Base-by-base conservation (phyloP, 495 filamentous ascomycete species). In the Hypoxylon subgilvum region DNA sequence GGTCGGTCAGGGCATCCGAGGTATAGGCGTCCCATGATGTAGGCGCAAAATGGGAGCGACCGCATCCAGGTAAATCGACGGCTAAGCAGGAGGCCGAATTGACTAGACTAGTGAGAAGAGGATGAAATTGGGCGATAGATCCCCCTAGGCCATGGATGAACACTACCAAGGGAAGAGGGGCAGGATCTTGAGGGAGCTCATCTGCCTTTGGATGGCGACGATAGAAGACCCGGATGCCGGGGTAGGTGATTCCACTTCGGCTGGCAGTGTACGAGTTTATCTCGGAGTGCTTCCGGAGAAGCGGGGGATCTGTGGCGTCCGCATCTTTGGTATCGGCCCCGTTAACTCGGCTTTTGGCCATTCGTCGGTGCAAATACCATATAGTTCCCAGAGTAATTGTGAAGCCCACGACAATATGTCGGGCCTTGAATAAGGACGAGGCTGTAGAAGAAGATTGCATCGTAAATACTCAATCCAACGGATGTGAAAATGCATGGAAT, bases 141-240 rank as follows among this genome's bases (percentile, higher is more conserved):
- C 93, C 93, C 16, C 93, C 93, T 27, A 97, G 81, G 10, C 93
- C 93, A 67, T 97, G 93, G 46, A 96, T 79, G 69, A 96, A 96
- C 19, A 96, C 93, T 4, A 97, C 72, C 6, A 96, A 74, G 7
- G 93, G 91, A n/a, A 96, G 72, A 1, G 90, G 85, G 4, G 80
- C 77, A 0, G 90, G 88, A 38, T 83, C 80, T 40, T 74, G 80
- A 0, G 90, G 91, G 2, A 97, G 82, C 65, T 90, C 87, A 54
- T 86, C 82, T 25, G 85, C 83, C 66, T 96, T 88, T 6, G 87
- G 85, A 72, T 96, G 93, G 18, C 83, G 84, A 34, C 86, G 79
- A 72, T 87, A 90, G 69, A 97, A 96, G 27, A 92, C 86, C 40
- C 93, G 86, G 57, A 97, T 82, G 30, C 79, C 81, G 5, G 85